Evolutionary conservation across 176 grass and related monocot species (phyloP), one percentile per base, ranked within the genome.

Genomic region (Musa acuminata): DNA sequence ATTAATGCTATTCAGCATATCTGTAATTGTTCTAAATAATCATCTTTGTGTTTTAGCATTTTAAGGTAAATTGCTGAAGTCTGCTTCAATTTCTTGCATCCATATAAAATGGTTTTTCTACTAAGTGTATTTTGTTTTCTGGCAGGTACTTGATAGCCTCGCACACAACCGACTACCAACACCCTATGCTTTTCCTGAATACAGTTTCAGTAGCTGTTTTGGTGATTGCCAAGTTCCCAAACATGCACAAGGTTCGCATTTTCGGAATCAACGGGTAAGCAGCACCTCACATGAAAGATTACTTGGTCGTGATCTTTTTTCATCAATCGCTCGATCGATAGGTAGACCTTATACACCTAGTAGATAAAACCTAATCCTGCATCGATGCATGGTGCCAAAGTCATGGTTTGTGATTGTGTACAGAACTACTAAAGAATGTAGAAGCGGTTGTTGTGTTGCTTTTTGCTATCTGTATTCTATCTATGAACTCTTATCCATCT

Each of bases 221-320:
- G 67, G 89, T 86, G 60, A 79, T 92, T 13, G 89, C 89, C 67
- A 92, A 92, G 73, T 82, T 92, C 55, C 80, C 89, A 0, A 92
- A 92, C 76, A 89, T 92, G 86, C 89, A 92, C 72, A 89, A 92
- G 81, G 89, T 92, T 26, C 71, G 83, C 49, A 92, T 86, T 71
- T 92, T 92, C 69, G 89, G 86, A 86, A 92, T 89, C 77, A 92
- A 92, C 57, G 85, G 67, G 10, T 70, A 17, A 70, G 48, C 10
- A 19, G 9, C 5, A 10, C 43, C 19, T 13, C 16, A 20, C 19
- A 50, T 14, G 48, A 50, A 51, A n/a, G 5, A 2, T 43, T 26
- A 65, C 22, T 20, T 49, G 67, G 1, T 13, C 0, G 17, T 17
- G 2, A 70, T 70, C 16, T 10, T 51, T 51, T 8, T 51, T 19